Base-by-base conservation (phyloP, 169 alveolate genomes). In the Babesia ovis region DNA sequence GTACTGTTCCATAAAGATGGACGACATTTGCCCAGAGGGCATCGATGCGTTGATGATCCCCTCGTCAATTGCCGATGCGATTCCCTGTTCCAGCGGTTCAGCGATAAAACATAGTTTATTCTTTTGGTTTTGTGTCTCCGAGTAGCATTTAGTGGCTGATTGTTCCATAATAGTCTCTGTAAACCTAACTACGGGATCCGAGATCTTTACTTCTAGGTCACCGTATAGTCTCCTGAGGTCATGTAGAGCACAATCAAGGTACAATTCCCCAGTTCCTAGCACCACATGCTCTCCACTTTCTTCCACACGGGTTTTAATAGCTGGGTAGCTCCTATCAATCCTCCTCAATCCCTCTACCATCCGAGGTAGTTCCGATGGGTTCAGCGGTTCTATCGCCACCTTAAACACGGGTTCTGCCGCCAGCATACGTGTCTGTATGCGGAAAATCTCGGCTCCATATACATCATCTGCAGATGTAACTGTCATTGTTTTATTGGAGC, bases 251-350 rank as follows among this genome's bases (percentile, higher is more conserved):
- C 98, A 96, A 85, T 98, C 99, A 71, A 97, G 79, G 86, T 96
- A 97, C 57, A 98, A 80, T 77, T 98, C 99, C 9, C 99, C 99
- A 2, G 99, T 97, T 32, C 99, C 99, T 67, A 97, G 77, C 46
- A 98, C 67, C 20, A 97, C 94, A 74, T 98, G 99, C 84, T 97
- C 99, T 16, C 99, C 99, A 43, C 98, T 92, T 79, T 98, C 99
- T 77, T 98, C 99, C 9, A 98, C 99, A 51, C 96, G 94, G 16
- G 98, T 92, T 51, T 89, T 87, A 5, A 95, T 89, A 22, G 95
- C 82, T 12, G 99, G 99, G 66, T 97, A 97, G 31, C 96, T 81
- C 79, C 95, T 96, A 61, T 92, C 95, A 37, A 98, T 92, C 61
- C 96, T 91, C 31, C 98, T 79, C 31, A 98, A 90, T 1, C 99